Base-by-base conservation (phyloP, 1,284 basidiomycete genomes). In the Cerrena zonata region DNA sequence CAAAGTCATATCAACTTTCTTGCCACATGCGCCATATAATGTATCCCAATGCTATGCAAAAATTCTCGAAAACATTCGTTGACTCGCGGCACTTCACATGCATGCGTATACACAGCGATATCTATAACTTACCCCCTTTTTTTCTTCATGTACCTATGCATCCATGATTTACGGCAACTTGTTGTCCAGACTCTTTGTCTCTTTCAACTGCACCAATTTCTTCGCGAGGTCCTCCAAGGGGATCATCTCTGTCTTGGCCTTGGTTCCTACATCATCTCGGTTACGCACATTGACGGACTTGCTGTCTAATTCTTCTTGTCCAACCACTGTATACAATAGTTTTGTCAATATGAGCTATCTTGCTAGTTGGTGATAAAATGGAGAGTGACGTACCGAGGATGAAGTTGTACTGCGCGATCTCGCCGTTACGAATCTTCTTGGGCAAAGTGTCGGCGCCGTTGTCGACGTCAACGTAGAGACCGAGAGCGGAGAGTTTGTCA, bases 391-490 rank as follows among this genome's bases (percentile, higher is more conserved):
- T 56, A 94, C 92, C 93, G 56, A 98, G 79, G 61, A 98, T 92
- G 67, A 97, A 98, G 74, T 97, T 99, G 75, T 96, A 96, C 66
- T 94, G 92, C 24, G 91, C 86, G 57, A 93, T 82, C 69, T 94
- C 91, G 25, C 87, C 91, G 63, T 93, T 94, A 25, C 91, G 79
- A 62, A 99, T 92, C 80, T 98, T 99, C 81, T 99, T 99, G 56
- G 84, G 87, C 25, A 99, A 79, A 1, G 96, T 99, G 67, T 97
- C 90, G 50, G 90, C 86, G 25, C 88, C 84, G 56, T 94, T 86
- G 69, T 99, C 96, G 13, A 91, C 93, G 61, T 99, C 96, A 36
- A 89, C 87, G 63, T 81, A 97, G 51, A 99, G 73, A 2, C 91
- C 92, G 5, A 80, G 71, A 49, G 79, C 76, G 57, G 76, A 78